Conservation (phyloP, 1,284 basidiomycete genomes). For the Wallemia mellicola region DNA sequence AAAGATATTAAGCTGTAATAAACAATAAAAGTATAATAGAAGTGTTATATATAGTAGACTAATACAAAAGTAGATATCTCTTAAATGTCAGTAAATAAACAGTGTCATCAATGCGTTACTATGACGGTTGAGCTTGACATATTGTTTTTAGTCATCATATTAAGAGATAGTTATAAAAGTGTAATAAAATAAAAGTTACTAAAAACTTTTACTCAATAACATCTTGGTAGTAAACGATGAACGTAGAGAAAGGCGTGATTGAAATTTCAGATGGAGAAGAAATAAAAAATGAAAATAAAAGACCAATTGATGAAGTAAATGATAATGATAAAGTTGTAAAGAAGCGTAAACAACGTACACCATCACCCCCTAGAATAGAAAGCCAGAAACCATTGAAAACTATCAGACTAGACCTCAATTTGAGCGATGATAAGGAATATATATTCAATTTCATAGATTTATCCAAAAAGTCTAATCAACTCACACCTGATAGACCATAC, state of each 20-base stretch:
- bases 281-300: background rate
- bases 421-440: background rate
- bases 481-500: background rate
- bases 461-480: background rate
- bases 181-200: too few relatives aligned
- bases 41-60: too few relatives aligned
- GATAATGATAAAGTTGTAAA: background rate
- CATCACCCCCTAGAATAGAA: background rate
- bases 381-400: background rate
- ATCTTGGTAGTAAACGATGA: too few relatives aligned
- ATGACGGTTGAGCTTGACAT: background rate
- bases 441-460: background rate
- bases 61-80: too few relatives aligned
- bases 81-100: background rate
- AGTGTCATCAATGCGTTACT: background rate
- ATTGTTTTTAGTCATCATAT: background rate
- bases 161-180: background rate
- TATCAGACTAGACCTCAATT: background rate
- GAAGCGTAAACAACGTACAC: constrained; percentile 1
- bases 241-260: too few relatives aligned
- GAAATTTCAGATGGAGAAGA: background rate
- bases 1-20: too few relatives aligned
- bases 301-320: background rate
- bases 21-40: too few relatives aligned
- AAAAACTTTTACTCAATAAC: too few relatives aligned